phyloP scores from a whole-genome alignment of 768 basidiomycete species.

The Pulveroboletus sp. region DNA sequence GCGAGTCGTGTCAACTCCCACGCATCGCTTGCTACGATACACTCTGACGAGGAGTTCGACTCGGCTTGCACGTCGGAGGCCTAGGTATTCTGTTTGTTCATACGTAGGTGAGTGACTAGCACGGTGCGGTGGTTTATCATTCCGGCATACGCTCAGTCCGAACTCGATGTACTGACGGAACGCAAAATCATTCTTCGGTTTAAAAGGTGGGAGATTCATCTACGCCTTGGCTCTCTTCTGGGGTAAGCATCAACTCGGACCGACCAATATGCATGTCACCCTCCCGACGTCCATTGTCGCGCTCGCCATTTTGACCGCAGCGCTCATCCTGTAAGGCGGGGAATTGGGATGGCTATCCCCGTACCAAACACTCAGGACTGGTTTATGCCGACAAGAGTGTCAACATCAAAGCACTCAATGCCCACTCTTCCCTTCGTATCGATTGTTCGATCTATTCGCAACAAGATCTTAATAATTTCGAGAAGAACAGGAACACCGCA shows the following conservation, averaged over 20 bases:
- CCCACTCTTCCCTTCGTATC: background rate
- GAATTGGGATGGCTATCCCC: constrained; percentile 2
- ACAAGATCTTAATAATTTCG: background rate
- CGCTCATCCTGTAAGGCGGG: background rate
- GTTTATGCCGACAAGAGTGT: constrained; percentile 3
- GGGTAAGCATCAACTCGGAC: too few relatives aligned
- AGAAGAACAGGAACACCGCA: constrained; percentile 2
- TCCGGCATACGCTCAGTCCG: too few relatives aligned
- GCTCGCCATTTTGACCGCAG: constrained; percentile 1
- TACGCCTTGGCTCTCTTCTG: background rate
- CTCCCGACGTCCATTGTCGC: background rate
- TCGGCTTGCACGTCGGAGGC: too few relatives aligned
- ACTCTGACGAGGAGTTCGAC: too few relatives aligned
- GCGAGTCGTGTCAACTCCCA: too few relatives aligned
- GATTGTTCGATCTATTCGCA: background rate
- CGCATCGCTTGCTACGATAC: too few relatives aligned
- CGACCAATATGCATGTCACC: background rate
- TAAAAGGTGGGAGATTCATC: background rate
- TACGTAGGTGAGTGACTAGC: too few relatives aligned
- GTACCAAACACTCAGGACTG: constrained; percentile 1
- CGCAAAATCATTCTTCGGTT: too few relatives aligned
- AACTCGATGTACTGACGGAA: too few relatives aligned
- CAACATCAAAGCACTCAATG: background rate
- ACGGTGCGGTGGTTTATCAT: too few relatives aligned
- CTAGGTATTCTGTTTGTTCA: too few relatives aligned